Conservation (phyloP, 805 yeast genomes). For the Sugiyamaella mastotermitis region DNA sequence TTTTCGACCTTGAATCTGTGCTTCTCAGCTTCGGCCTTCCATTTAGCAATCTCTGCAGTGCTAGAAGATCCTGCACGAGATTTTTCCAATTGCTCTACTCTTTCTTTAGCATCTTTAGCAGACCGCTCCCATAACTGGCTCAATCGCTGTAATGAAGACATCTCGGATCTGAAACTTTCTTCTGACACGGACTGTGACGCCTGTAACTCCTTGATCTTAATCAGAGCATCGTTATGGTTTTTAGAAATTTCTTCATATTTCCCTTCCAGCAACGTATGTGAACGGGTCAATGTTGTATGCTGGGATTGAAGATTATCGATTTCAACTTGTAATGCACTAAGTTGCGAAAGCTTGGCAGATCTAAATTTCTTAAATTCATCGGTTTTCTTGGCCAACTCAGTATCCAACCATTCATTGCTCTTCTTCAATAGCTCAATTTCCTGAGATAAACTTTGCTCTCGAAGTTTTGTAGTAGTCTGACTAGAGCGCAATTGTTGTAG, state of each 20-base stretch:
- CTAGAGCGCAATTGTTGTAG: conserved; percentile 31
- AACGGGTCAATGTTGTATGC: conserved; percentile 22
- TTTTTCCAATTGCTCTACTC: conserved; percentile 52
- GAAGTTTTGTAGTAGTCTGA: conserved; percentile 28
- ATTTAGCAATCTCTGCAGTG: conserved; percentile 24
- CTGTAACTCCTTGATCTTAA: conserved; percentile 42
- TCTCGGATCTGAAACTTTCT: conserved; percentile 50
- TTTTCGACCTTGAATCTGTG: conserved; percentile 33
- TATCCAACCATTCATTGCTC: conserved; percentile 38
- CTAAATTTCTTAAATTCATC: conserved; percentile 30
- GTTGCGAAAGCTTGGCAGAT: conserved; percentile 28
- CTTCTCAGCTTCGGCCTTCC: conserved; percentile 33
- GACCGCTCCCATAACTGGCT: conserved; percentile 51
- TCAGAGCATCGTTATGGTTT: conserved; percentile 38
- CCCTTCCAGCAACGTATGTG: conserved; percentile 30
- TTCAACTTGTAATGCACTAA: conserved; percentile 30
- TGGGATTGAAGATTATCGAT: conserved; percentile 34
- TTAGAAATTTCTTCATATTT: conserved; percentile 35
- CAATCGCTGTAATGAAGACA: conserved; percentile 55
- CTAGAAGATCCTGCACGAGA: conserved; percentile 29
- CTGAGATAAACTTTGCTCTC: conserved; percentile 34
- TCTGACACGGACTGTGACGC: conserved; percentile 39
- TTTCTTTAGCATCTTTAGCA: conserved; percentile 43
- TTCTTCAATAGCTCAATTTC: conserved; percentile 38
- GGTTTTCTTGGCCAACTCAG: conserved; percentile 31